Conservation (phyloP, 2,329 filamentous ascomycete species). For the Microdochium paspali region DNA sequence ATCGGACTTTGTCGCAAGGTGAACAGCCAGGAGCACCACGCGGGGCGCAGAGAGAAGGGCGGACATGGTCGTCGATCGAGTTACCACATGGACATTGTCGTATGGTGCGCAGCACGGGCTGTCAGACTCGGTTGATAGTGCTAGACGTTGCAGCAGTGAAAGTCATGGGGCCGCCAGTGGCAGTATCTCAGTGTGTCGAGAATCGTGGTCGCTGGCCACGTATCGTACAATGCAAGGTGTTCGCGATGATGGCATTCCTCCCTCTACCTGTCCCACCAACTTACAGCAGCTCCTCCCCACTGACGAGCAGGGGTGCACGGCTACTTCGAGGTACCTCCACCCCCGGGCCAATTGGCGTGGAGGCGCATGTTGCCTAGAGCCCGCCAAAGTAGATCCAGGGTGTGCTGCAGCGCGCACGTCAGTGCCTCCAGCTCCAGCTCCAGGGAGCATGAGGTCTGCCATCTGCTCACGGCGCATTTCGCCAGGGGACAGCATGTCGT, state of each 20-base stretch:
- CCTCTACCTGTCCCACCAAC: background rate
- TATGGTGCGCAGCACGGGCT: background rate
- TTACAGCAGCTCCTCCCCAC: background rate
- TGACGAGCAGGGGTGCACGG: background rate
- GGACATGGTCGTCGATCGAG: conserved; percentile 15
- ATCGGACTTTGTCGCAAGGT: conserved; percentile 58
- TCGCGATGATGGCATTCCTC: background rate
- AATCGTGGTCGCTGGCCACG: too few relatives aligned
- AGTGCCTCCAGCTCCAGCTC: background rate
- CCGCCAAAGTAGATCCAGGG: background rate
- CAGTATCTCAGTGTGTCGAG: background rate
- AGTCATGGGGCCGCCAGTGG: background rate
- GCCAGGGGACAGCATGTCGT: background rate
- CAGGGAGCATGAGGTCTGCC: background rate
- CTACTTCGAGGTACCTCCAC: background rate
- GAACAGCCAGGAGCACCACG: conserved; percentile 62
- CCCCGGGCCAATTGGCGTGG: background rate
- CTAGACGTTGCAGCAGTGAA: background rate
- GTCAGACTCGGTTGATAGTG: background rate
- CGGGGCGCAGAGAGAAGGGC: conserved; percentile 53
- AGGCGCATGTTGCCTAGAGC: background rate
- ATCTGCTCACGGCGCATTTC: background rate
- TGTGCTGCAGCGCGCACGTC: background rate
- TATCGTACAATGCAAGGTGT: background rate
- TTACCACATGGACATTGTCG: background rate